Evolutionary conservation across 2,329 filamentous ascomycete species (phyloP), one percentile per base, ranked within the genome.

Genomic region (Pseudomassariella vexata): DNA sequence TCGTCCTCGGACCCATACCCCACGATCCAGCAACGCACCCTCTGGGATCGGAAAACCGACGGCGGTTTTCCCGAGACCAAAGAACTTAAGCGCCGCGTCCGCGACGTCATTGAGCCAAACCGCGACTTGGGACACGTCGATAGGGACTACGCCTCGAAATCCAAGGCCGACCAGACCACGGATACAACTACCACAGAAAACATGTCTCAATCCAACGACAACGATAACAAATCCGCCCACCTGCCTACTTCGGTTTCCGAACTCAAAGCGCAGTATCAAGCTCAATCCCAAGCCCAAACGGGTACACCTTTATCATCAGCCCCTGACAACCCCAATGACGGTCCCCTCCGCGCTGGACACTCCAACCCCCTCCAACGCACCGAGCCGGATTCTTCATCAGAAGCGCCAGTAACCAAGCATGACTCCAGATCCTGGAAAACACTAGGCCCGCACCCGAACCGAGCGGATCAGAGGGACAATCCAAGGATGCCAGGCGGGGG

Each of bases 51-150:
- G 40, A 94, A 88, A 56, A 54, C 61, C 4, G 82, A 95, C 52
- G 85, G 85, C 19, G 89, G 92, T 0, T 98, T 98, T 59, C 92
- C 90, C 39, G 88, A 95, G 63, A 88, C 85, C 3, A 95, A 95
- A 60, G 81, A 90, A 45, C 70, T 95, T 25, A 95, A 96, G 63
- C 79, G 87, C 38, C 71, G 81, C 11, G 77, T 95, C 5, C 69
- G 90, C 36, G 85, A 95, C 61, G 70, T 85, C 31, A 79, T 95
- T 46, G 81, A 92, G 49, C 90, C 89, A 0, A 68, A 65, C 1
- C 71, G 83, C 40, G 74, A 90, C 50, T 63, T 95, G 32, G 90
- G 90, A 0, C 90, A 96, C 60, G 81, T 87, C 16, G 84, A 89
- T 56, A 66, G 76, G 34, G 57, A 70, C 32, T 52, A 67, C 19